phyloP scores from a whole-genome alignment of 179 eudicot species.

The Carnegiea gigantea region DNA sequence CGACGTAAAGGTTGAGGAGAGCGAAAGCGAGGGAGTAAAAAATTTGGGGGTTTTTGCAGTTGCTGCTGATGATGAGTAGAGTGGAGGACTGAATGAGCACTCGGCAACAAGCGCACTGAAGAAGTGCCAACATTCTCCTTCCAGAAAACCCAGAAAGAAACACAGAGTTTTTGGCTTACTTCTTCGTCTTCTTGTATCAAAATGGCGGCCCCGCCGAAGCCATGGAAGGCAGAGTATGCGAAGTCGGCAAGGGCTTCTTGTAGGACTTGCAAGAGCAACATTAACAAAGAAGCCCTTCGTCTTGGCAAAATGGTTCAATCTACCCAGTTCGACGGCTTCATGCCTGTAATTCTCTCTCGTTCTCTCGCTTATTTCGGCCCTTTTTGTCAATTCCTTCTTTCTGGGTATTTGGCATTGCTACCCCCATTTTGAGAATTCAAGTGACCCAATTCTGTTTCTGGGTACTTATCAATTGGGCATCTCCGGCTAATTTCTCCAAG shows the following conservation, averaged over 20 bases:
- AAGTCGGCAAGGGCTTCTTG: conserved; percentile 89
- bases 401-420: not conserved
- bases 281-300: conserved; percentile 73
- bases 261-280: conserved; percentile 66
- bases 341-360: conserved; percentile 62
- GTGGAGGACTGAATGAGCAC: not conserved
- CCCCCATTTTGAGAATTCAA: not conserved
- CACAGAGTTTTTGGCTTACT: not conserved
- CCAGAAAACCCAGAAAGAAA: not conserved
- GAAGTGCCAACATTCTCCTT: not conserved
- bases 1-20: no score
- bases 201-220: conserved; percentile 87
- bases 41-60: not conserved
- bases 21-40: no score
- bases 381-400: conserved; percentile 8
- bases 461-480: no score
- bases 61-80: not conserved
- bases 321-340: conserved; percentile 90
- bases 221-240: conserved; percentile 97
- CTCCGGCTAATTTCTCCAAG: not conserved
- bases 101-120: not conserved
- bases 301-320: conserved; percentile 98
- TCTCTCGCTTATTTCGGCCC: conserved; percentile 1
- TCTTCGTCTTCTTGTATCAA: not conserved
- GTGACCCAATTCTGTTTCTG: not conserved